A percentile compares a stretch with the other conserved stretches of the same genome.
Evolutionary conservation across 2,329 filamentous ascomycete genomes (phyloP).

Genomic region (Cladophialophora immunda): DNA sequence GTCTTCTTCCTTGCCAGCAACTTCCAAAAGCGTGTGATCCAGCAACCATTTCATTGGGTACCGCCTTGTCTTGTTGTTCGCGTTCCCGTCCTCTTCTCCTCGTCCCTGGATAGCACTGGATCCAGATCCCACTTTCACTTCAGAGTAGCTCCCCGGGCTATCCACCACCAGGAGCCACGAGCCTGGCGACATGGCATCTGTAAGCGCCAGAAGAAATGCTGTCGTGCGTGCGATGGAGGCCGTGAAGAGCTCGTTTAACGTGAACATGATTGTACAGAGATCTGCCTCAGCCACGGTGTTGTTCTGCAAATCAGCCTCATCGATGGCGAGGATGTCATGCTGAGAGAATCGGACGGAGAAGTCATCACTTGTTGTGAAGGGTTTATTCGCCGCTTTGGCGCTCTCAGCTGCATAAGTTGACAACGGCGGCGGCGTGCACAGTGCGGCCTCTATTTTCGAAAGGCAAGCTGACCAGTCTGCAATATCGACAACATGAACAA

Average conservation of each 20-base stretch:
- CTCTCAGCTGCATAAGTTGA: conserved; percentile 37
- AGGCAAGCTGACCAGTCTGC: conserved; percentile 78
- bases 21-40: conserved; percentile 76
- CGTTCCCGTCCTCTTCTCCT: conserved; percentile 56
- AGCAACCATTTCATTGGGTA: conserved; percentile 97
- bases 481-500: conserved; percentile 77
- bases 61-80: conserved; percentile 57
- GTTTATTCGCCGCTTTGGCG: conserved; percentile 35
- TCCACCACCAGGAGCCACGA: conserved; percentile 86
- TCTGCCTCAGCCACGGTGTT: conserved; percentile 46
- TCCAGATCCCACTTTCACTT: conserved; percentile 65
- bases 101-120: not conserved
- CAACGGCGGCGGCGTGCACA: conserved; percentile 51
- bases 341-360: conserved; percentile 56
- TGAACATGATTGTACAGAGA: conserved; percentile 88
- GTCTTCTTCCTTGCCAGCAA: conserved; percentile 43
- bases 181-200: conserved; percentile 63
- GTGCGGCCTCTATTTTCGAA: conserved; percentile 62
- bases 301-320: conserved; percentile 44
- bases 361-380: conserved; percentile 28
- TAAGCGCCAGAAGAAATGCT: conserved; percentile 74
- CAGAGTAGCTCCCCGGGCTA: conserved; percentile 92
- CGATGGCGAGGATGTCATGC: conserved; percentile 57
- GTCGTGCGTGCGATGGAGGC: conserved; percentile 78
- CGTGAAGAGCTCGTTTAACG: conserved; percentile 92